These are phyloP conservation scores for Davidsoniella virescens DNA, from an alignment of 2,329 filamentous ascomycete species.

Conservation along the genomic window DNA sequence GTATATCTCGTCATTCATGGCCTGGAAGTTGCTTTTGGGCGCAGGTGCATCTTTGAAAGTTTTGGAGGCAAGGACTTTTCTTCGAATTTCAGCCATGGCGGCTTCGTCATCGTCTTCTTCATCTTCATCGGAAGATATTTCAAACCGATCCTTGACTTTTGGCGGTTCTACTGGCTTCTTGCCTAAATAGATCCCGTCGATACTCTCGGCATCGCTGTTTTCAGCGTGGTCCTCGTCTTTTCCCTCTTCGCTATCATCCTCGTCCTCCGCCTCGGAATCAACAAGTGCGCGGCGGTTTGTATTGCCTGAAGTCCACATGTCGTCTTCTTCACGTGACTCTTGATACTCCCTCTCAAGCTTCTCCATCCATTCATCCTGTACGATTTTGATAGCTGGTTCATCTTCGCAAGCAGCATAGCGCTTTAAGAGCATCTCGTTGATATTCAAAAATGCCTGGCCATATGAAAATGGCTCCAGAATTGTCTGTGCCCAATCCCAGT, in stretches of 20 bases:
- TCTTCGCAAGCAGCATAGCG: conserved; percentile 71
- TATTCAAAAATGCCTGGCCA: conserved; percentile 73
- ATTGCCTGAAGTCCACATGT: conserved; percentile 86
- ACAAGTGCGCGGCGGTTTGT: conserved; percentile 48
- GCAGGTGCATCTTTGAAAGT: conserved; percentile 43
- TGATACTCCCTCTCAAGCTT: conserved; percentile 81
- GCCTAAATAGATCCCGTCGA: conserved; percentile 45
- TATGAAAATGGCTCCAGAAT: conserved; percentile 77
- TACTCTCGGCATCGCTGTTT: conserved; percentile 28
- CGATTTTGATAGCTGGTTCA: conserved; percentile 67
- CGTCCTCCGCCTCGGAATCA: conserved; percentile 40
- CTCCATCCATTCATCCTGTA: conserved; percentile 75
- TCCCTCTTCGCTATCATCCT: conserved; percentile 32
- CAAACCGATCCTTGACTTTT: conserved; percentile 44
- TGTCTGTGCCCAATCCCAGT: conserved; percentile 75
- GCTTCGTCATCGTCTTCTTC: conserved; percentile 69
- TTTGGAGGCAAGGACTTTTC: conserved; percentile 80
- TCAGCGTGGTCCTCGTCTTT: conserved; percentile 30
- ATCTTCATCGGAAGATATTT: conserved; percentile 64
- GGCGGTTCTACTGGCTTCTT: conserved; percentile 29
- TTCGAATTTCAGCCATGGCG: conserved; percentile 82
- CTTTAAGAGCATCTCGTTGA: conserved; percentile 69
- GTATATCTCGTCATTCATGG: background rate
- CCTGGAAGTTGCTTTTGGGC: conserved; percentile 28
- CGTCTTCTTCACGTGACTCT: conserved; percentile 57